Evolutionary conservation across 2,329 filamentous ascomycete species (phyloP), one percentile per base, ranked within the genome.

Genomic region (Colletotrichum sp.): DNA sequence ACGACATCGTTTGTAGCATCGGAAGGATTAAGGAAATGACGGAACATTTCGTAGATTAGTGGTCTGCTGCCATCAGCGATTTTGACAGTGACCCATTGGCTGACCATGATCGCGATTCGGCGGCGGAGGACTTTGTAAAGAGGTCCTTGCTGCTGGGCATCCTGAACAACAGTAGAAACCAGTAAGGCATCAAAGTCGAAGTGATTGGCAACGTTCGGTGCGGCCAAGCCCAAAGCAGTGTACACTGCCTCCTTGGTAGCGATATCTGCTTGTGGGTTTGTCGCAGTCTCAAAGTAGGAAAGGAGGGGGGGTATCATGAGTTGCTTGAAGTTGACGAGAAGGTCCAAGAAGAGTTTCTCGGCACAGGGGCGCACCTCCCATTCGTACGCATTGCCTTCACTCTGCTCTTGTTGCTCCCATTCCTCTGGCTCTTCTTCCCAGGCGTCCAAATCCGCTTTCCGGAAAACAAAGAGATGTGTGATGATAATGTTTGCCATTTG

Each of bases 351-450:
- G 16, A 99, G 89, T 84, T 96, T 98, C 85, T 99, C 97, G 0
- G 97, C 94, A 82, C 96, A 99, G 4, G 96, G 95, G 36, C 96
- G 93, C 69, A 99, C 93, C 75, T 96, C 95, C 87, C 96, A 98
- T 81, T 99, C 96, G 90, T 95, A 99, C 2, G 94, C 95, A 79
- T 95, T 95, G 44, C 94, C 93, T 75, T 95, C 92, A 76, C 93
- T 94, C 81, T 98, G 95, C 86, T 98, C 96, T 80, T 94, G 93
- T 78, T 95, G 93, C 84, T 98, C 96, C 96, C 97, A 99, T 70
- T 98, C 96, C 83, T 99, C 95, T 0, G 96, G 95, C 74, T 98
- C 96, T 81, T 98, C 94, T 82, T 98, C 94, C 97, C 97, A 99
- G 74, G 95, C 94, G 77, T 95, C 93, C 1, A 99, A 90, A 84